Evolutionary conservation across 1,139 yeast species (phyloP).

Genomic region (Lodderomyces elongisporus): DNA sequence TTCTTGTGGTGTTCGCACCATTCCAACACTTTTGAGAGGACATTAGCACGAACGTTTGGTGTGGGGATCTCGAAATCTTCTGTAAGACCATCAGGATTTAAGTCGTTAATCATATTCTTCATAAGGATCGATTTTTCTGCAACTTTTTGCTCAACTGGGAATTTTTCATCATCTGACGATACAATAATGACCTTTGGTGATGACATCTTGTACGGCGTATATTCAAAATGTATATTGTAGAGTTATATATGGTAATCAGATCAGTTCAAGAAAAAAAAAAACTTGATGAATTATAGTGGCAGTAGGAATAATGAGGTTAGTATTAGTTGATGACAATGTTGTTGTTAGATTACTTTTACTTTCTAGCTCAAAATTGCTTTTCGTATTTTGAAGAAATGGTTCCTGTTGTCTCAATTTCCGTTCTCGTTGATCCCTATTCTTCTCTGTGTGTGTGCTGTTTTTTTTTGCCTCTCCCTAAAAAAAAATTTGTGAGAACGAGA

Average conservation of each 20-base stretch:
- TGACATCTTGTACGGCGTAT: conserved; percentile 8
- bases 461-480: too few relatives aligned
- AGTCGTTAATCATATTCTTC: conserved; percentile 86
- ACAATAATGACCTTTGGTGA: conserved; percentile 53
- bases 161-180: conserved; percentile 70
- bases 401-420: too few relatives aligned
- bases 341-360: too few relatives aligned
- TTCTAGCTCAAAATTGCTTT: too few relatives aligned
- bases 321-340: too few relatives aligned
- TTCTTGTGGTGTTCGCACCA: conserved; percentile 98
- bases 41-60: conserved; percentile 84
- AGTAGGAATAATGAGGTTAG: too few relatives aligned
- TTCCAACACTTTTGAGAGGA: conserved; percentile 84
- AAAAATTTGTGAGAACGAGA: too few relatives aligned
- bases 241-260: not conserved
- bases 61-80: conserved; percentile 83
- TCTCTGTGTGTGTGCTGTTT: too few relatives aligned
- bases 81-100: conserved; percentile 55
- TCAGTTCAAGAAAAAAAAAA: not conserved
- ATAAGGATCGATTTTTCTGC: conserved; percentile 87
- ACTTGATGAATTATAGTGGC: not conserved
- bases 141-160: conserved; percentile 72
- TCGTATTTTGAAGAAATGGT: too few relatives aligned
- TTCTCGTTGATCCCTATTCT: too few relatives aligned
- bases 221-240: too few relatives aligned